phyloP scores from a whole-genome alignment of 768 basidiomycete genomes.

The Naganishia onofrii region DNA sequence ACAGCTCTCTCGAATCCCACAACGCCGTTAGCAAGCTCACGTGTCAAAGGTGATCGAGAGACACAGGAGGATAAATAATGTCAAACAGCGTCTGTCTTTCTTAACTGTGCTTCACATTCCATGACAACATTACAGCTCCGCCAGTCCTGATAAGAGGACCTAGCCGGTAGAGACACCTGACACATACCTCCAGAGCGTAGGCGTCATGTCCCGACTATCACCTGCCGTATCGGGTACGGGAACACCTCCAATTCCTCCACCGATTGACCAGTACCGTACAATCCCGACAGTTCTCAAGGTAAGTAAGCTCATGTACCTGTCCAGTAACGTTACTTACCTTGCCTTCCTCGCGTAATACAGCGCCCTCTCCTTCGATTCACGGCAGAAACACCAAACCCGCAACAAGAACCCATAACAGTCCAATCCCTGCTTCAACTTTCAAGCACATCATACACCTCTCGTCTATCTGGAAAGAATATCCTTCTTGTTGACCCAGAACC shows the following conservation, averaged over 20 bases:
- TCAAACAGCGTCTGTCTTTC: no score
- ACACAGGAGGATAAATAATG: no score
- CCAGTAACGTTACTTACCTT: no score
- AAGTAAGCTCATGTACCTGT: not conserved
- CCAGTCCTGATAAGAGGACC: no score
- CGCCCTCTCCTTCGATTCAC: constrained; percentile 39
- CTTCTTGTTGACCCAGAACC: constrained; percentile 28
- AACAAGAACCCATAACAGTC: not conserved
- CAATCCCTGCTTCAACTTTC: constrained; percentile 36
- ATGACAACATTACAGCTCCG: no score
- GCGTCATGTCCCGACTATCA: not conserved
- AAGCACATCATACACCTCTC: constrained; percentile 36
- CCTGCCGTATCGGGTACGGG: not conserved
- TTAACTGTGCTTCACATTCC: no score
- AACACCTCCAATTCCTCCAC: not conserved
- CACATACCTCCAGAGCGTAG: no score
- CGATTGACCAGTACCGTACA: constrained; percentile 30
- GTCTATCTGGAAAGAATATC: constrained; percentile 41
- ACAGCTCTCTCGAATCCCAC: no score
- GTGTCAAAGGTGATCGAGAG: no score
- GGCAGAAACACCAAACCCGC: constrained; percentile 22
- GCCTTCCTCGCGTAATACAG: constrained; percentile 24
- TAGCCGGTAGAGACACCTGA: no score
- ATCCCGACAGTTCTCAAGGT: constrained; percentile 14
- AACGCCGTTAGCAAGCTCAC: no score